Conservation (phyloP, 1,284 basidiomycete genomes). For the Ceratobasidium sp. region DNA sequence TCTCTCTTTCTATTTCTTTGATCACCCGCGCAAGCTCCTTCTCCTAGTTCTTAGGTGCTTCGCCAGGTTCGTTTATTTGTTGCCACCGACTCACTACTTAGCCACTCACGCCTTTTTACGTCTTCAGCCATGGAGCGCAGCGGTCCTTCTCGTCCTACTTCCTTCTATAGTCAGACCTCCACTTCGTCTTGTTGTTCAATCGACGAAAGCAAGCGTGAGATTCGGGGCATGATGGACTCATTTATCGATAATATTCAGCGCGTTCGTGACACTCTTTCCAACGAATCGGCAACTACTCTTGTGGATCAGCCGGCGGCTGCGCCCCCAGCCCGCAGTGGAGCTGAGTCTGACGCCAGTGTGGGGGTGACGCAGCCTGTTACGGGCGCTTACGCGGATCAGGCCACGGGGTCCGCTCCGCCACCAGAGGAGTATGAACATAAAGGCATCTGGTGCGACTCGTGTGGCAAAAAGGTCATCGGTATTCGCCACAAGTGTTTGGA, state of each 20-base stretch:
- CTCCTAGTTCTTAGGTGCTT: conserved; percentile 1
- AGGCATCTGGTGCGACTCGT: conserved; percentile 52
- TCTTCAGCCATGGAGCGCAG: conserved; percentile 33
- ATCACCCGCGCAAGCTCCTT: conserved; percentile 15
- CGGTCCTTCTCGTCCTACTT: conserved; percentile 41
- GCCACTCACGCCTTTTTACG: conserved; percentile 10
- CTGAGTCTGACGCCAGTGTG: conserved; percentile 40
- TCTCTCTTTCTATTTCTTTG: background rate
- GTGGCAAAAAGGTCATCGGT: conserved; percentile 50
- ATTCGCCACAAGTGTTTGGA: conserved; percentile 53
- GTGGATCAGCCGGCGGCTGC: conserved; percentile 46
- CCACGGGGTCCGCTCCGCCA: conserved; percentile 36
- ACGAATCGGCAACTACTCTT: conserved; percentile 46
- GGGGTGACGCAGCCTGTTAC: conserved; percentile 42
- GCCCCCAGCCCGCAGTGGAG: conserved; percentile 36
- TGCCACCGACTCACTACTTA: background rate
- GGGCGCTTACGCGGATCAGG: conserved; percentile 28
- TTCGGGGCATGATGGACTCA: conserved; percentile 66
- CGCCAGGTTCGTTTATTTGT: background rate
- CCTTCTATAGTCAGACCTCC: conserved; percentile 39
- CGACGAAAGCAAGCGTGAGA: conserved; percentile 66
- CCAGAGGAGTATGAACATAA: conserved; percentile 37
- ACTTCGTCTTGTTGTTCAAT: conserved; percentile 64
- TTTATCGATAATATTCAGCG: conserved; percentile 72
- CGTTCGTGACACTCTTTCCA: conserved; percentile 24